Base-by-base conservation (phyloP, 805 yeast species). In the Lachancea lanzarotensis region DNA sequence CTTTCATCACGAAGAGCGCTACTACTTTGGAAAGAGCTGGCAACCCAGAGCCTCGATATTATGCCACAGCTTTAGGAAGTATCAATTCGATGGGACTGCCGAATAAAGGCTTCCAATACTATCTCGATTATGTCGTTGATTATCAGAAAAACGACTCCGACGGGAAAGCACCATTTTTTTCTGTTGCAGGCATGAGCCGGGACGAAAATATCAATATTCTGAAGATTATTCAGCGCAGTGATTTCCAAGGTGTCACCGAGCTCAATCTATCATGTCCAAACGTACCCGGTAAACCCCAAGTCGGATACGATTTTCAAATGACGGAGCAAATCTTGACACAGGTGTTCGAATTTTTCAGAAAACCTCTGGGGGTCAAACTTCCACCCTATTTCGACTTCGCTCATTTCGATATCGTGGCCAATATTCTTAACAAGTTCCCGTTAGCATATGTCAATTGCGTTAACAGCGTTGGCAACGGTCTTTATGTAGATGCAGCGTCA, bases 61-160 rank as follows among this genome's bases (percentile, higher is more conserved):
- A 41, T 29, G 49, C 63, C n/a, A 60, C 59, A 17, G 59, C 64
- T 25, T 45, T 60, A 45, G 65, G 64, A 18, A 56, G 62, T 45
- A 60, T 60, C 25, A 59, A 60, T 44, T 60, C 65, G 12, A 60
- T 60, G 64, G 64, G 65, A 25, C 49, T 60, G 32, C 65, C 65
- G 37, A 60, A 60, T 32, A 42, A 51, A 37, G 65, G 64, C 45
- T 47, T 59, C 40, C 57, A 60, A 18, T 60, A 60, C 43, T 59
- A 60, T 46, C 38, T 60, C 30, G 45, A 54, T 4, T 60, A 60
- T 33, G 63, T 53, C 16, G 20, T 56, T 8, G 44, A 48, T 4
- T 51, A 52, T 32, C 61, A 58, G 46, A 36, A 43, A 17, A 43
- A 44, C n/a, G 27, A 29, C 26, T 52, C 61, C 31, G 29, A 46